Evolutionary conservation across 2,329 filamentous ascomycete species (phyloP).

Genomic region (Xylariaceae sp.): DNA sequence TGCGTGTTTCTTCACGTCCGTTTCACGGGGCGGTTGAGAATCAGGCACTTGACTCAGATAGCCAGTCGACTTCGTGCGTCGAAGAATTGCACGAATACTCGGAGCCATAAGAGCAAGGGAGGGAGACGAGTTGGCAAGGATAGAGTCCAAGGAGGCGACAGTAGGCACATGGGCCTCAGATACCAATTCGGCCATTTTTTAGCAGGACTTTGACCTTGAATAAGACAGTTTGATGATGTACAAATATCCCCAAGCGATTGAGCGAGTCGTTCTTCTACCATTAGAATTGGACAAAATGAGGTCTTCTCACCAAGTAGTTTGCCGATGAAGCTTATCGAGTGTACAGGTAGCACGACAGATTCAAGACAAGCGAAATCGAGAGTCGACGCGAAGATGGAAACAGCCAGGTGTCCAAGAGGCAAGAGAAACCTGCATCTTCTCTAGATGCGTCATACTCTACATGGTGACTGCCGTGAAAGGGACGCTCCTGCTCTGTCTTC

Average conservation of each 20-base stretch:
- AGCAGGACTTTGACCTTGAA: not conserved
- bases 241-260: too few species aligned
- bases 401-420: not conserved
- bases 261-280: too few species aligned
- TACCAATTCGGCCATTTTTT: not conserved
- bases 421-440: not conserved
- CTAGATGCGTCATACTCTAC: not conserved
- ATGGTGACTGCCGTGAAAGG: not conserved
- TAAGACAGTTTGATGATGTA: not conserved
- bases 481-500: not conserved
- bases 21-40: not conserved
- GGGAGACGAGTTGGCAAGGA: conserved; percentile 1
- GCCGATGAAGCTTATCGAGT: too few species aligned
- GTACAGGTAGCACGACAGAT: too few species aligned
- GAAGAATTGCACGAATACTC: conserved; percentile 4
- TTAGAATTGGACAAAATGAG: too few species aligned
- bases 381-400: not conserved
- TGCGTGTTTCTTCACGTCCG: not conserved
- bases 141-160: not conserved
- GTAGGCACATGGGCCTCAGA: not conserved
- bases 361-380: too few species aligned
- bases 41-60: not conserved
- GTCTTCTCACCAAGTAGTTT: too few species aligned
- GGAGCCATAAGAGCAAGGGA: not conserved
- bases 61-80: conserved; percentile 11